These are phyloP conservation scores for Collybia nuda DNA, from an alignment of 768 basidiomycete genomes.

Conservation along the genomic window DNA sequence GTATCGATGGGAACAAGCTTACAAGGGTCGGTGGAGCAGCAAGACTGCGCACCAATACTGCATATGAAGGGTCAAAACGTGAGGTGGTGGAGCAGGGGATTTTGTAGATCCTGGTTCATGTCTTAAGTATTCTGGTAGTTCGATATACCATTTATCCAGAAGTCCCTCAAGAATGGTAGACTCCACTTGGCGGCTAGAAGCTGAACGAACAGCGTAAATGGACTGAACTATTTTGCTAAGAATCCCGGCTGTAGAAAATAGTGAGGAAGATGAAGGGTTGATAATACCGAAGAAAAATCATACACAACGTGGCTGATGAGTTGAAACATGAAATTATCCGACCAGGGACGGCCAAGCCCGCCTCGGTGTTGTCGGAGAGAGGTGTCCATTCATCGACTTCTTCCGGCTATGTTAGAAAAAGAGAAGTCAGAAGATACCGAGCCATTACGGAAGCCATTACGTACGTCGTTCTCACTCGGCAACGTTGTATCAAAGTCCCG, in stretches of 20 bases:
- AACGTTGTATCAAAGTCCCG: constrained; percentile 74
- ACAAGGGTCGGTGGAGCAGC: constrained; percentile 80
- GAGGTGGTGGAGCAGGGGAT: constrained; percentile 50
- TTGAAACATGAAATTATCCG: constrained; percentile 74
- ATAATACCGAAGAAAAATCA: constrained; percentile 19
- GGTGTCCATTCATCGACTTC: constrained; percentile 56
- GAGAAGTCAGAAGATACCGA: neutral
- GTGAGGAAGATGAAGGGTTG: constrained; percentile 4
- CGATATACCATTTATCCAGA: constrained; percentile 75
- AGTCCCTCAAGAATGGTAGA: constrained; percentile 55
- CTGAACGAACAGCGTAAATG: constrained; percentile 66
- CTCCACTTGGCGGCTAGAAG: constrained; percentile 57
- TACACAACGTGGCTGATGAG: constrained; percentile 71
- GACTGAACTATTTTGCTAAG: constrained; percentile 67
- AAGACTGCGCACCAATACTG: constrained; percentile 83
- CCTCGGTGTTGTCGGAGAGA: constrained; percentile 23
- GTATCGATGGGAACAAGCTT: constrained; percentile 26
- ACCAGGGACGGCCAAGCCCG: constrained; percentile 37
- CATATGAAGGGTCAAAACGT: constrained; percentile 77
- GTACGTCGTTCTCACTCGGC: constrained; percentile 60
- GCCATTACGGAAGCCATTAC: constrained; percentile 10
- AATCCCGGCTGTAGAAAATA: constrained; percentile 52
- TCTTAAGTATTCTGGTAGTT: constrained; percentile 66
- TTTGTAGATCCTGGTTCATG: constrained; percentile 52
- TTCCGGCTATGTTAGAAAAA: constrained; percentile 45